Conservation (phyloP, 306 rosid genomes). For the Cicer judaicum region DNA sequence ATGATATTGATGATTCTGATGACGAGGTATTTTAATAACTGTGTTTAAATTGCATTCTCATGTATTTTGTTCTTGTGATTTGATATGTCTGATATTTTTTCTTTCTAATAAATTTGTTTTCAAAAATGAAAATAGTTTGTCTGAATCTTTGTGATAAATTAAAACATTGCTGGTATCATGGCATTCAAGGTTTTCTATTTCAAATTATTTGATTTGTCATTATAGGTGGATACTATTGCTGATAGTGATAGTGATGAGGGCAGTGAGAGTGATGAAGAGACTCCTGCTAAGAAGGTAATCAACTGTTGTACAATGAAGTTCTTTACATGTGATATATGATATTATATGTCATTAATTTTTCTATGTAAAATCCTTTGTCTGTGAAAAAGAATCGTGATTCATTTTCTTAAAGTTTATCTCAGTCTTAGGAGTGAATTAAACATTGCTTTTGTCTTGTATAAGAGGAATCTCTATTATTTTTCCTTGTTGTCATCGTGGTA, state of each 20-base stretch:
- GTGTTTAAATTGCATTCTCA: neutral
- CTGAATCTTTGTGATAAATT: neutral
- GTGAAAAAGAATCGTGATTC: neutral
- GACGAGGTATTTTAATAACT: constrained; percentile 51
- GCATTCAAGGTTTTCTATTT: neutral
- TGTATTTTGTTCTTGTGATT: neutral
- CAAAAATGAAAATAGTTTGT: neutral
- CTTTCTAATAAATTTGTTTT: neutral
- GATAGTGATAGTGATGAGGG: neutral
- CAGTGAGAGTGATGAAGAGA: constrained; percentile 49
- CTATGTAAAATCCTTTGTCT: neutral
- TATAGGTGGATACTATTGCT: constrained; percentile 49
- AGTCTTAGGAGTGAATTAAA: neutral
- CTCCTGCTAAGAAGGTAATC: constrained; percentile 66
- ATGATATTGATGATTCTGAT: constrained; percentile 47
- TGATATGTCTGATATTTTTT: constrained; percentile 8
- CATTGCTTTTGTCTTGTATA: neutral
- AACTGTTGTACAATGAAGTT: neutral
- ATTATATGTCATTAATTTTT: constrained; percentile 1
- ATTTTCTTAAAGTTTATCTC: neutral
- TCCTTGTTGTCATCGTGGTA: neutral
- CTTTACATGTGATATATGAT: neutral
- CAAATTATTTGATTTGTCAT: neutral
- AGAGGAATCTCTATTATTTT: neutral
- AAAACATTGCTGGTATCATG: neutral